Evolutionary conservation across 2,329 filamentous ascomycete species (phyloP).

Genomic region (Trichoderma sp.): DNA sequence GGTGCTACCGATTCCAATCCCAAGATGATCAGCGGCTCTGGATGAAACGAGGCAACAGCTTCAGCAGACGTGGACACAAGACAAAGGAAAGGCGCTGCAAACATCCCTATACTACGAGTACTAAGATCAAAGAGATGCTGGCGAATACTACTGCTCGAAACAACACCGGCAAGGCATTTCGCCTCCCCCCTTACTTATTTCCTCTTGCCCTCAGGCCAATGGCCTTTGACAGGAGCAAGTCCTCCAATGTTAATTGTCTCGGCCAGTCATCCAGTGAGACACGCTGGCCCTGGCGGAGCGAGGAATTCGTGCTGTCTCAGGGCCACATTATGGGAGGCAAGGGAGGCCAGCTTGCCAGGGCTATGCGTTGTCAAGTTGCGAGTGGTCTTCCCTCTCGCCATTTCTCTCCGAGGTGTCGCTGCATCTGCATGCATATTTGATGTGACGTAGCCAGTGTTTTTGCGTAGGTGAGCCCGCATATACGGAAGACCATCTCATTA

Average conservation of each 20-base stretch:
- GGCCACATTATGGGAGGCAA: neutral
- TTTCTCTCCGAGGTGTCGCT: neutral
- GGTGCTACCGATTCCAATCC: neutral
- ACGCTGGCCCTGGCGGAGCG: neutral
- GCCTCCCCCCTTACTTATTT: neutral
- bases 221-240: neutral
- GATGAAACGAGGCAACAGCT: neutral
- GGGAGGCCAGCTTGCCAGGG: neutral
- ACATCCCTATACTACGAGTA: too few relatives aligned
- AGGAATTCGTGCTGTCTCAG: constrained; percentile 1
- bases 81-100: too few relatives aligned
- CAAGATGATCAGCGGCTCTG: neutral
- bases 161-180: neutral
- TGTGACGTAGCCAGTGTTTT: neutral
- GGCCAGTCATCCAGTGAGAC: neutral
- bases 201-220: neutral
- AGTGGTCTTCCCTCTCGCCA: neutral
- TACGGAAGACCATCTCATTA: neutral
- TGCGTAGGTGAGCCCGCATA: neutral
- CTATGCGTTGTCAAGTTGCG: neutral
- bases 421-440: neutral
- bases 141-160: too few relatives aligned
- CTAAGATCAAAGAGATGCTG: too few relatives aligned
- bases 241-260: neutral
- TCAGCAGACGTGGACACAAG: neutral